Evolutionary conservation across 805 yeast species (phyloP).

Genomic region (Candida awuae): DNA sequence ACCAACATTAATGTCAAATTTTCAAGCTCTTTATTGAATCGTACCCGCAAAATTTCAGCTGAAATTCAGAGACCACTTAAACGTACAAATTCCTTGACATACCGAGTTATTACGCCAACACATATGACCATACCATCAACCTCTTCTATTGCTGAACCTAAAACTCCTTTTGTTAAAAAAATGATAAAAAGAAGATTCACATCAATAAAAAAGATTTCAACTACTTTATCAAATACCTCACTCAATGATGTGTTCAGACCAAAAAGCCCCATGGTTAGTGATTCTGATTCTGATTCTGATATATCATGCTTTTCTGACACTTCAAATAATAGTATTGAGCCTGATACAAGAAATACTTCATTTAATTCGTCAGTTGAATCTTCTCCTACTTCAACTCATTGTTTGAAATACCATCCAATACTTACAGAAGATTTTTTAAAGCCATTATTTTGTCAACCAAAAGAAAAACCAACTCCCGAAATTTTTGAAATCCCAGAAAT

Average conservation of each 20-base stretch:
- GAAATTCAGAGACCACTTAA: conserved; percentile 22
- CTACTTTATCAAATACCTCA: not conserved
- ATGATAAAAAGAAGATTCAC: conserved; percentile 4
- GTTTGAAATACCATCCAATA: not conserved
- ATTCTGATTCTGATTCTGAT: conserved; percentile 6
- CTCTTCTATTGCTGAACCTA: conserved; percentile 9
- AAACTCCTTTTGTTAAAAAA: conserved; percentile 3
- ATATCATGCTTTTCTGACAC: conserved; percentile 5
- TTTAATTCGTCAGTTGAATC: conserved; percentile 6
- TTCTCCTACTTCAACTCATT: conserved; percentile 1
- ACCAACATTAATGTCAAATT: not conserved
- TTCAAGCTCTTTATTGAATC: conserved; percentile 7
- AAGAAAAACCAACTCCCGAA: not conserved
- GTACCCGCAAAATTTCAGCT: conserved; percentile 11
- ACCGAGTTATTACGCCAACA: conserved; percentile 18
- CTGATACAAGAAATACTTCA: conserved; percentile 4
- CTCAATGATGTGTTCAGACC: no score
- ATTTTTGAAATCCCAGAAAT: conserved; percentile 77
- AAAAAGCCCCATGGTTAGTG: conserved; percentile 3
- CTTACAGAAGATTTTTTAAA: not conserved
- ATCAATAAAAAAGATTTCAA: conserved; percentile 3
- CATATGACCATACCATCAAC: conserved; percentile 4
- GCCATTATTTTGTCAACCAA: not conserved
- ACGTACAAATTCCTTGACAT: conserved; percentile 24
- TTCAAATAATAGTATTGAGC: not conserved